These are phyloP conservation scores for Apiospora rasikravindrae DNA, from an alignment of 2,329 filamentous ascomycete species.

Conservation along the genomic window DNA sequence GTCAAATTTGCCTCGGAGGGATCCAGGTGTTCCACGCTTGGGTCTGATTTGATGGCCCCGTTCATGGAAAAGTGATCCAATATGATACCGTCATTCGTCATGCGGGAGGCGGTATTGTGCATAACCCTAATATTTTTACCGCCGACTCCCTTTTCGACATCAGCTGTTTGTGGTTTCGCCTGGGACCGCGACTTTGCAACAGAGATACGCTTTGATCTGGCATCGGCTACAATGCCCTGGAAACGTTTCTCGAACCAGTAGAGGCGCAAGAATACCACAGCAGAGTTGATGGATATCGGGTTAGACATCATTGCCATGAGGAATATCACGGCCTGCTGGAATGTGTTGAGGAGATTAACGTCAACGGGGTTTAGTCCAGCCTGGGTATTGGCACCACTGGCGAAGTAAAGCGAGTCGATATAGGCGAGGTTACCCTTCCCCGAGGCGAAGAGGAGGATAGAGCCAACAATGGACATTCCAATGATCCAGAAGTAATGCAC, in stretches of 20 bases:
- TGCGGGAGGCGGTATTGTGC: slow-evolving; percentile 59
- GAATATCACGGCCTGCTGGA: slow-evolving; percentile 76
- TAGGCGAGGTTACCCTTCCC: slow-evolving; percentile 68
- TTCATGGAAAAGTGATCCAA: slow-evolving; percentile 47
- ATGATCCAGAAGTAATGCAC: slow-evolving; percentile 87
- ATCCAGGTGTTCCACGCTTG: slow-evolving; percentile 25
- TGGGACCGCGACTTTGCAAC: slow-evolving; percentile 66
- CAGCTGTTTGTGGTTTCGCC: slow-evolving; percentile 45
- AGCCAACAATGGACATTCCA: slow-evolving; percentile 72
- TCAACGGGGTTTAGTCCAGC: slow-evolving; percentile 87
- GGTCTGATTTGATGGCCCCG: slow-evolving; percentile 31
- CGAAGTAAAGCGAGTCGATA: slow-evolving; percentile 88
- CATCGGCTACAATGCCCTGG: slow-evolving; percentile 79
- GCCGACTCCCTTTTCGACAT: slow-evolving; percentile 67
- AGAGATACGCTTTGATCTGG: slow-evolving; percentile 68
- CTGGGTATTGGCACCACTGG: slow-evolving; percentile 86
- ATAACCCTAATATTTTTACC: slow-evolving; percentile 71
- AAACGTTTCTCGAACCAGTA: slow-evolving; percentile 99
- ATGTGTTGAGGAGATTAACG: slow-evolving; percentile 70
- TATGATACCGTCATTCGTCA: slow-evolving; percentile 66
- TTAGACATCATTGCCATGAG: slow-evolving; percentile 76
- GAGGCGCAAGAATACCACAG: slow-evolving; percentile 87
- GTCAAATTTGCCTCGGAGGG: slow-evolving; percentile 26
- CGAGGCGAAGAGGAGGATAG: slow-evolving; percentile 74
- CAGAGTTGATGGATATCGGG: slow-evolving; percentile 83